phyloP scores from a whole-genome alignment of 768 basidiomycete species.

The Psilocybe azurescens region DNA sequence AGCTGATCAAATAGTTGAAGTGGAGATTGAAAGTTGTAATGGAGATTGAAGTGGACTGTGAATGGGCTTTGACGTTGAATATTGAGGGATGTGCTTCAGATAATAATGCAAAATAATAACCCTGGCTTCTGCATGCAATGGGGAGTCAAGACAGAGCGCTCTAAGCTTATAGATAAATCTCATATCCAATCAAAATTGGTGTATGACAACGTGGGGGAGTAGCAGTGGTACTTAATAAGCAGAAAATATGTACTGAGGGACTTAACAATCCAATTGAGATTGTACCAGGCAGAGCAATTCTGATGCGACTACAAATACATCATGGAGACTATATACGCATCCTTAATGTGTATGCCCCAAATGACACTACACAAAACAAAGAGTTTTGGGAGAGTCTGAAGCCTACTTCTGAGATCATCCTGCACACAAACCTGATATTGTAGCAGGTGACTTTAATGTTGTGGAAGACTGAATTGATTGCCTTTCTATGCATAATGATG shows the following conservation, averaged over 20 bases:
- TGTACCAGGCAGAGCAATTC: constrained; percentile 33
- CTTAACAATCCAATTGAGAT: constrained; percentile 8
- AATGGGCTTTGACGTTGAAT: too few relatives aligned
- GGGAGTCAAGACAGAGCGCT: too few relatives aligned
- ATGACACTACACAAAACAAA: constrained; percentile 15
- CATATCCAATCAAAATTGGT: too few relatives aligned
- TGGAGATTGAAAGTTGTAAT: too few relatives aligned
- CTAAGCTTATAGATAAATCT: too few relatives aligned
- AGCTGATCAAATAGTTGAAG: too few relatives aligned
- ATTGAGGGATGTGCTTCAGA: too few relatives aligned
- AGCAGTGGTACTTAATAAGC: constrained; percentile 38
- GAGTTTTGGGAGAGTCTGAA: constrained; percentile 10
- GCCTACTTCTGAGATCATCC: not conserved
- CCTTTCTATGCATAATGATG: constrained; percentile 23
- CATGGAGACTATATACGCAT: constrained; percentile 24
- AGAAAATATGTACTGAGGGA: constrained; percentile 13
- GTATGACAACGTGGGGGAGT: constrained; percentile 31
- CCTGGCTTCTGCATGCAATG: too few relatives aligned
- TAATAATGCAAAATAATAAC: too few relatives aligned
- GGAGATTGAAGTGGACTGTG: too few relatives aligned
- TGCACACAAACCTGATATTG: constrained; percentile 29
- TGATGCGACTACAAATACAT: constrained; percentile 19
- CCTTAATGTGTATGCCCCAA: constrained; percentile 41
- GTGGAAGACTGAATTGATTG: constrained; percentile 42
- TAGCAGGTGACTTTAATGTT: constrained; percentile 49